Evolutionary conservation across 1,284 basidiomycete species (phyloP).

Genomic region (Jaminaea rosea): DNA sequence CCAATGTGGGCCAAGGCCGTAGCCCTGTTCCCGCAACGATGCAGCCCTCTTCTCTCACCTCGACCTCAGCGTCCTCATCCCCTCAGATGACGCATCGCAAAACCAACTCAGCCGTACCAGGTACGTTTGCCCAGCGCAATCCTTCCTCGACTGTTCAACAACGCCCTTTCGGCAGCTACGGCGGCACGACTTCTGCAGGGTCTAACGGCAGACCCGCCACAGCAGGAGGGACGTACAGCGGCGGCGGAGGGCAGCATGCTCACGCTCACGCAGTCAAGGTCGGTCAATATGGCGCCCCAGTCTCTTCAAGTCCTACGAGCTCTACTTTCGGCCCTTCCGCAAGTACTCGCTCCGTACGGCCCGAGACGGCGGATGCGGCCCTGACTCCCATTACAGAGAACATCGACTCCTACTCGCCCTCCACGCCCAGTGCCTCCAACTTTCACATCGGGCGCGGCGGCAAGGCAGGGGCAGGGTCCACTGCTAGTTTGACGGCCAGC

Average conservation of each 20-base stretch:
- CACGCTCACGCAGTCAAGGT: neutral
- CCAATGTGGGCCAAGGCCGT: too few relatives aligned
- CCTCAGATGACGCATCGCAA: neutral
- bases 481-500: constrained; percentile 10
- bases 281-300: neutral
- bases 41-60: too few relatives aligned
- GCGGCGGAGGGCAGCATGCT: too few relatives aligned
- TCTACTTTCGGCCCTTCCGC: neutral
- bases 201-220: too few relatives aligned
- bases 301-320: neutral
- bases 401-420: constrained; percentile 15
- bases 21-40: too few relatives aligned
- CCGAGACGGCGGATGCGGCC: neutral
- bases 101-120: neutral
- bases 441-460: neutral
- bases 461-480: neutral
- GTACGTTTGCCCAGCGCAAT: too few relatives aligned
- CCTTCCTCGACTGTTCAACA: too few relatives aligned
- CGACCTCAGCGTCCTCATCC: neutral
- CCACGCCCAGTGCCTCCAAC: constrained; percentile 1
- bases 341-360: neutral
- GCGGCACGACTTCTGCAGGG: too few relatives aligned
- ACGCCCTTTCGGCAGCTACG: too few relatives aligned
- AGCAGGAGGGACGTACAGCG: too few relatives aligned
- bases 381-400: constrained; percentile 29